Base-by-base conservation (phyloP, 2,329 filamentous ascomycete genomes). In the Penicillium sumatraense region DNA sequence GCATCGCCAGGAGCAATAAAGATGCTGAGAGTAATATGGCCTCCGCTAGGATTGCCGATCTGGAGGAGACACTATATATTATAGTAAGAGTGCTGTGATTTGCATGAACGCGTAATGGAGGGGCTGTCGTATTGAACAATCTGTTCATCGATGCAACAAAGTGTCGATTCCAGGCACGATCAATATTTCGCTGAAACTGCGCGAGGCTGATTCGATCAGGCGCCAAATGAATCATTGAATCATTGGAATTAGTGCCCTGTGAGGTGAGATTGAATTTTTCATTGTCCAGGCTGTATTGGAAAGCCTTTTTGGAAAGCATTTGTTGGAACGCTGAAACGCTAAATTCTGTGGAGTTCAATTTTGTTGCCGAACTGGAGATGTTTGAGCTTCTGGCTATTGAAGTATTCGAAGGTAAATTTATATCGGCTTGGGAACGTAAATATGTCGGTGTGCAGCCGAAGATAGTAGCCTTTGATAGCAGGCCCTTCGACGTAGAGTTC, bases 131-230 rank as follows among this genome's bases (percentile, higher is more conserved):
- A 24, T 56, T 51, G 35, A 61, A 61, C 14, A 61, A 55, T 18
- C 53, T 41, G 27, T 55, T 50, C 40, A 61, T 57, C 8, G 49
- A 23, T 27, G 49, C 23, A 45, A 55, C 21, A 26, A 61, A 61
- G 9, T 53, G 40, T 1, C 16, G 29, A 38, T 61, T 61, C 59
- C 59, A 61, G 24, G 53, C 41, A 1, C 14, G 11, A 10, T 24
- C 20, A 11, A 61, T 47, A 4, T 49, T 21, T n/a, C 33, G 7
- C 16, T 55, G 16, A 9, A 55, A 59, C 1, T 47, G 16, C 14
- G 10, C 11, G 11, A 47, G 8, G 21, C 21, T 24, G 38, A 42
- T n/a, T 3, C 27, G 10, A 50, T 35, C 3, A 11, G 40, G 7
- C n/a, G 33, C 11, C 2, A 14, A 6, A 20, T 24, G 8, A 24